These are phyloP conservation scores for Anastatica hierochuntica DNA, from an alignment of 345 rosid genomes.

Conservation along the genomic window DNA sequence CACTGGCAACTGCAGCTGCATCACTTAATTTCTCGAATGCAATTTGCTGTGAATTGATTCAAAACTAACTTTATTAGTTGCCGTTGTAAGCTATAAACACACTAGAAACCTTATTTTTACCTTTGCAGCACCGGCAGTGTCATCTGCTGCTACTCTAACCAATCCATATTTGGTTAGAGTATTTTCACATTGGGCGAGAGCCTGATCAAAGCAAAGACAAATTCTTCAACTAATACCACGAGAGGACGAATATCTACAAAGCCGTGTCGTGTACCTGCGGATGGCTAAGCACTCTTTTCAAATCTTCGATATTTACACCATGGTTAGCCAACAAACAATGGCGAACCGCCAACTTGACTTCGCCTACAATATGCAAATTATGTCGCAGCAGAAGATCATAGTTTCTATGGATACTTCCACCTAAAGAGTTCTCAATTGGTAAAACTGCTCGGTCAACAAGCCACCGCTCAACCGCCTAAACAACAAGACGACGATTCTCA, in stretches of 20 bases:
- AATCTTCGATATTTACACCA: constrained; percentile 67
- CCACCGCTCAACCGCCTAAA: constrained; percentile 84
- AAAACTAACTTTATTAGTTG: constrained; percentile 1
- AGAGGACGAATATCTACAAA: not conserved
- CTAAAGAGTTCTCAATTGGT: constrained; percentile 94
- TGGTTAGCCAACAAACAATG: constrained; percentile 92
- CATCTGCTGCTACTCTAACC: constrained; percentile 85
- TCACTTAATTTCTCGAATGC: constrained; percentile 57
- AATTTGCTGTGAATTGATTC: constrained; percentile 41
- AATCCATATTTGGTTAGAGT: constrained; percentile 73
- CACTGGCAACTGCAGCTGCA: constrained; percentile 89
- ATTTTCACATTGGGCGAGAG: constrained; percentile 92
- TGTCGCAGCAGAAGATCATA: constrained; percentile 90
- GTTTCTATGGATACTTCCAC: constrained; percentile 97
- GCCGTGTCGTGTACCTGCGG: constrained; percentile 54
- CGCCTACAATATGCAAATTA: constrained; percentile 91
- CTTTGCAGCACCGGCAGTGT: constrained; percentile 98
- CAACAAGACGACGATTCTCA: too few relatives aligned
- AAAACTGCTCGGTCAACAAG: constrained; percentile 91
- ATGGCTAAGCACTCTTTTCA: constrained; percentile 91
- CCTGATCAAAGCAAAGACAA: constrained; percentile 37
- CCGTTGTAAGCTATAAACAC: not conserved
- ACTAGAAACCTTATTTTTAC: constrained; percentile 25
- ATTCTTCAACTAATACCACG: not conserved
- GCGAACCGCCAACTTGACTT: constrained; percentile 78